phyloP scores from a whole-genome alignment of 495 filamentous ascomycete species.

The Aspergillus baeticus region DNA sequence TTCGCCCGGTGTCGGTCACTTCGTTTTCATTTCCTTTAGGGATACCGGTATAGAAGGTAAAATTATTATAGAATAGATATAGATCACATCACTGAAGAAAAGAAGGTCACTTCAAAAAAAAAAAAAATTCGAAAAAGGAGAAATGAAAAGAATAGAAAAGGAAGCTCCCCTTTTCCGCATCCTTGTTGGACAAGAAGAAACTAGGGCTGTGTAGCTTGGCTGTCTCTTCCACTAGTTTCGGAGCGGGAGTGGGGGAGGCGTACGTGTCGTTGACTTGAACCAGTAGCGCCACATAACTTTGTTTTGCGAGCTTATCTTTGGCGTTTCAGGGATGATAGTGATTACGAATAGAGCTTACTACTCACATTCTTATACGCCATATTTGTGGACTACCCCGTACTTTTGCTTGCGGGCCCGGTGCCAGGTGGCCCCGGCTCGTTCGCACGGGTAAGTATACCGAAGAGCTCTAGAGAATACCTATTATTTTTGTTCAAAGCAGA shows the following conservation, averaged over 20 bases:
- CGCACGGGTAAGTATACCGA: too few relatives aligned
- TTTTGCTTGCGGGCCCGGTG: too few relatives aligned
- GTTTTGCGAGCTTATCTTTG: constrained; percentile 7
- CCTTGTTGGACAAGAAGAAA: neutral
- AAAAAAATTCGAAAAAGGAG: neutral
- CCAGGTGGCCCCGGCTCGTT: too few relatives aligned
- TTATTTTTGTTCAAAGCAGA: too few relatives aligned
- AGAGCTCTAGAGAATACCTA: too few relatives aligned
- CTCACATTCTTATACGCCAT: too few relatives aligned
- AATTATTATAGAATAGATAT: neutral
- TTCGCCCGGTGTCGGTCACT: too few relatives aligned
- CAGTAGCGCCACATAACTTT: constrained; percentile 6
- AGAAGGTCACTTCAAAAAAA: neutral
- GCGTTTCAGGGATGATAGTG: neutral
- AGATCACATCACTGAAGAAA: neutral
- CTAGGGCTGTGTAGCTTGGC: neutral
- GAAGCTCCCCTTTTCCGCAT: neutral
- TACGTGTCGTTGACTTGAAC: constrained; percentile 6
- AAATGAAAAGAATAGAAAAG: neutral
- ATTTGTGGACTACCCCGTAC: too few relatives aligned
- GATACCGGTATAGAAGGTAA: too few relatives aligned
- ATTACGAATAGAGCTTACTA: neutral
- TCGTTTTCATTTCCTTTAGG: too few relatives aligned
- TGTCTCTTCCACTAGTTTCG: neutral
- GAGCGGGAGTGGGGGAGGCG: neutral